A percentile compares a stretch with the other conserved stretches of the same genome.
phyloP scores from a whole-genome alignment of 306 rosid genomes.

The Carpinus viminea region DNA sequence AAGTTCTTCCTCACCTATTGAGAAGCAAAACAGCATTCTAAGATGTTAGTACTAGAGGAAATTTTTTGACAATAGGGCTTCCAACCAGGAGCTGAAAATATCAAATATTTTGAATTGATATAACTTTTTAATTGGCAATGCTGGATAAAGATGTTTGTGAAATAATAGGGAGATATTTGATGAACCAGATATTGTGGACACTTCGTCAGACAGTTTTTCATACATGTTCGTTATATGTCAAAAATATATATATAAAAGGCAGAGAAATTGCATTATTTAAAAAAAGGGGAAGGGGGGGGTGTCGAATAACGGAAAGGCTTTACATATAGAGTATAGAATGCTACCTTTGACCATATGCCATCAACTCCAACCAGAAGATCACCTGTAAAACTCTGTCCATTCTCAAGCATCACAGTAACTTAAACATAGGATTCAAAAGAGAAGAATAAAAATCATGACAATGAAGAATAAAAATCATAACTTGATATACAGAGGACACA shows the following conservation, averaged over 20 bases:
- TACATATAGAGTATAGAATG: background rate
- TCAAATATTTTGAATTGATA: background rate
- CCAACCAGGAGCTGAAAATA: background rate
- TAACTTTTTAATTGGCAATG: background rate
- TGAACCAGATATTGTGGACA: background rate
- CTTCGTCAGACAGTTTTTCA: background rate
- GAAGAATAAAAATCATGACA: constrained; percentile 26
- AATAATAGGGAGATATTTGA: background rate
- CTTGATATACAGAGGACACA: no score
- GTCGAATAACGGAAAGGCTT: background rate
- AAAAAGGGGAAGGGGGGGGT: no score
- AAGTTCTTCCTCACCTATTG: constrained; percentile 76
- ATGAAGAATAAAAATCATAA: no score
- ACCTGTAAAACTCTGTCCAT: constrained; percentile 79
- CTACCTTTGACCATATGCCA: constrained; percentile 97
- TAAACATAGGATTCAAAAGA: constrained; percentile 31
- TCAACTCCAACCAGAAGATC: constrained; percentile 96
- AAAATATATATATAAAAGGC: background rate
- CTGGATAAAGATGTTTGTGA: background rate
- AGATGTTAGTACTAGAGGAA: constrained; percentile 2
- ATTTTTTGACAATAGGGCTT: background rate
- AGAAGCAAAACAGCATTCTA: constrained; percentile 11
- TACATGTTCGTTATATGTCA: background rate
- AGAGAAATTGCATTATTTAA: background rate
- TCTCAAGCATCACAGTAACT: constrained; percentile 80